A percentile compares a stretch with the other conserved stretches of the same genome.
Conservation (phyloP, 257 asterid species). For the Capsicum baccatum region DNA sequence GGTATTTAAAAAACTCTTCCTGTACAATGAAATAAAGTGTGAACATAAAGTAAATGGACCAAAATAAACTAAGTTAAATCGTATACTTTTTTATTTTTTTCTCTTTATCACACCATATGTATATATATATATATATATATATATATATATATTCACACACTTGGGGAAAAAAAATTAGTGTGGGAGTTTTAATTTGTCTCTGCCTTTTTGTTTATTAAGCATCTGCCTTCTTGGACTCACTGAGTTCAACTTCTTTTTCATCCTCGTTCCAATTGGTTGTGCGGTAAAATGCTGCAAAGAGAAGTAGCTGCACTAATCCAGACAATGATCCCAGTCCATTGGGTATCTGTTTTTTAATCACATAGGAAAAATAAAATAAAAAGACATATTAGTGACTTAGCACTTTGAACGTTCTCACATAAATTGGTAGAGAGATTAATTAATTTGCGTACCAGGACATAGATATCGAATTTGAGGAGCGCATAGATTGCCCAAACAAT, state of each 20-base stretch:
- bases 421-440: background rate
- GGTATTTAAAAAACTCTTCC: background rate
- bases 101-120: background rate
- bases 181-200: background rate
- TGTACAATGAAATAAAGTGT: background rate
- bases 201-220: background rate
- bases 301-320: conserved; percentile 51
- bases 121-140: background rate
- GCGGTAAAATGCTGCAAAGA: conserved; percentile 45
- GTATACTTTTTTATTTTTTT: background rate
- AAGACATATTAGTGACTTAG: background rate
- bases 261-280: conserved; percentile 58
- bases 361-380: background rate
- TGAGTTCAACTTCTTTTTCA: conserved; percentile 30
- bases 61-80: background rate
- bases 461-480: conserved; percentile 22
- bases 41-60: background rate
- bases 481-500: conserved; percentile 24
- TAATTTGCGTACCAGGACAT: conserved; percentile 14
- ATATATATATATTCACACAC: background rate
- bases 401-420: background rate
- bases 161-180: background rate
- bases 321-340: conserved; percentile 60
- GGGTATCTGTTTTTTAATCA: conserved; percentile 43
- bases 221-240: conserved; percentile 4